A percentile compares a stretch with the other conserved stretches of the same genome.
These are phyloP conservation scores for Calonectria pseudoreteaudii DNA, from an alignment of 2,329 filamentous ascomycete species.

Conservation along the genomic window DNA sequence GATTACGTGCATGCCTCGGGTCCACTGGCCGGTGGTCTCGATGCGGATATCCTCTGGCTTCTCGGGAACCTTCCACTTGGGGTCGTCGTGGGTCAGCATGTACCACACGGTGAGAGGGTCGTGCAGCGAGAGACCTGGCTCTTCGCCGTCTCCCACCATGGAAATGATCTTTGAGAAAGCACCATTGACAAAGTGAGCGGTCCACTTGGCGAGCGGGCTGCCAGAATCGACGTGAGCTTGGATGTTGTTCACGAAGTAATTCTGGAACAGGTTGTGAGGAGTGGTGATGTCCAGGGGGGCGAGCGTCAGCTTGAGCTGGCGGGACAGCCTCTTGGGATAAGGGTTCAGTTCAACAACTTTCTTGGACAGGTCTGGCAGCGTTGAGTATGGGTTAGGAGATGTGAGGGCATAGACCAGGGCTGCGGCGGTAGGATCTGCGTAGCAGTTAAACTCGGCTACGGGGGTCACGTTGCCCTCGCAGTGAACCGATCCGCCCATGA, in stretches of 20 bases:
- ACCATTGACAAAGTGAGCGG: conserved; percentile 76
- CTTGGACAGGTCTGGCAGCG: conserved; percentile 78
- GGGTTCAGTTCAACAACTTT: conserved; percentile 63
- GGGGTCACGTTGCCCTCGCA: conserved; percentile 86
- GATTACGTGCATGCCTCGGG: conserved; percentile 87
- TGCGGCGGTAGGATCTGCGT: conserved; percentile 84
- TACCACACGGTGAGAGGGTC: conserved; percentile 87
- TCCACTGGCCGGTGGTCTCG: conserved; percentile 95
- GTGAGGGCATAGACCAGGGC: conserved; percentile 84
- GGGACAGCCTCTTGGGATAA: conserved; percentile 74
- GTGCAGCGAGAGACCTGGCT: conserved; percentile 76
- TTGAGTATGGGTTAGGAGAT: conserved; percentile 78
- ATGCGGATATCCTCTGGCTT: conserved; percentile 85
- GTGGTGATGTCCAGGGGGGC: conserved; percentile 85
- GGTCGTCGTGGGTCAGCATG: conserved; percentile 71
- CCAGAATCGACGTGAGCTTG: conserved; percentile 67
- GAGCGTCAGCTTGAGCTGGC: conserved; percentile 73
- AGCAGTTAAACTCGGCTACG: conserved; percentile 94
- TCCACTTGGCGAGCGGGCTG: conserved; percentile 81
- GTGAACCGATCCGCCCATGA: conserved; percentile 92
- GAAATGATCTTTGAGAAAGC: conserved; percentile 76
- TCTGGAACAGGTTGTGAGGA: conserved; percentile 72
- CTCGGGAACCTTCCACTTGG: conserved; percentile 67
- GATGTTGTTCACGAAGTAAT: conserved; percentile 69
- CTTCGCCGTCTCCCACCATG: conserved; percentile 68